phyloP scores from a whole-genome alignment of 257 asterid species.

The Nicotiana tomentosiformis region DNA sequence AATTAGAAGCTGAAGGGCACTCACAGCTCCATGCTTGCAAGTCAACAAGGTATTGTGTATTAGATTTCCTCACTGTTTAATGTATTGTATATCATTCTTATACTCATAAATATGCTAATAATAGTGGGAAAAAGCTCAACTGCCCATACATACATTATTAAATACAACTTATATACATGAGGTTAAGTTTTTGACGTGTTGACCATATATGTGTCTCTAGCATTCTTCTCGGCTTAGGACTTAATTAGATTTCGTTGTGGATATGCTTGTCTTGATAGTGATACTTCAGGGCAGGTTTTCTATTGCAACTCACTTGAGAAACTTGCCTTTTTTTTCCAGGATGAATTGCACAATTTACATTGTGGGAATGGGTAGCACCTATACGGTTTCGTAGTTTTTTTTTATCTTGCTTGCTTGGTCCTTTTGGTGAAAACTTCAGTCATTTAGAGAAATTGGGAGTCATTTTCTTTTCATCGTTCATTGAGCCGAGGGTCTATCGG shows the following conservation, averaged over 20 bases:
- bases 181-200: not conserved
- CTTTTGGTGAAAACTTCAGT: not conserved
- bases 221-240: not conserved
- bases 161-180: not conserved
- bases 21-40: slow-evolving; percentile 19
- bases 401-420: not conserved
- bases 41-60: slow-evolving; percentile 30
- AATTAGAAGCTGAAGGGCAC: slow-evolving; percentile 22
- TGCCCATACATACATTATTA: not conserved
- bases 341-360: not conserved
- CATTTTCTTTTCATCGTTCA: no score
- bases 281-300: not conserved
- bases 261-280: not conserved
- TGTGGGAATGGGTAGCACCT: not conserved
- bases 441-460: not conserved
- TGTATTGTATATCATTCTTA: not conserved
- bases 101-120: not conserved
- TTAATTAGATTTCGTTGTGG: not conserved
- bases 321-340: not conserved
- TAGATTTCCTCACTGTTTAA: not conserved
- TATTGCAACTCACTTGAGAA: not conserved
- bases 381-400: not conserved
- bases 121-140: not conserved
- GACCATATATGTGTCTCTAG: not conserved
- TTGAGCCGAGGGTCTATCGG: no score